These are phyloP conservation scores for Domatiomyces globalis DNA, from an alignment of 2,329 filamentous ascomycete genomes.

Conservation along the genomic window DNA sequence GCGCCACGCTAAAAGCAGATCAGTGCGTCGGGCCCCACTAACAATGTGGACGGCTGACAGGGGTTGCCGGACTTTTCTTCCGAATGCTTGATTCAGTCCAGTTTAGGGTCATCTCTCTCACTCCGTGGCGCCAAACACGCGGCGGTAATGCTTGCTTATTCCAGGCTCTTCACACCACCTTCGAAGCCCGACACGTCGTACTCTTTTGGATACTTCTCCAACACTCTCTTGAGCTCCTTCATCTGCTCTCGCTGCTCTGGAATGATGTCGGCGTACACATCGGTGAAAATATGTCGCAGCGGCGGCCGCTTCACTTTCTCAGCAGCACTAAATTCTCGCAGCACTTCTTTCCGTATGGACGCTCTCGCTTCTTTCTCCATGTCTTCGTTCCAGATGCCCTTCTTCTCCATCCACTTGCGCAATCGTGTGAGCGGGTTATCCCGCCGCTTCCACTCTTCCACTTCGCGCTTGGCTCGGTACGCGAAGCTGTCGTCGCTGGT, in stretches of 20 bases:
- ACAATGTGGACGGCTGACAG: neutral
- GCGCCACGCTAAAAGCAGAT: neutral
- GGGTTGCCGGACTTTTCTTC: too few relatives aligned
- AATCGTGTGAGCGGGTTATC: constrained; percentile 79
- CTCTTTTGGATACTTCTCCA: constrained; percentile 79
- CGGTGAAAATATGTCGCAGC: constrained; percentile 53
- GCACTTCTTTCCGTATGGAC: constrained; percentile 54
- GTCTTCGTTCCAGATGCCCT: constrained; percentile 69
- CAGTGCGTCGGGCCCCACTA: neutral
- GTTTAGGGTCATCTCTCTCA: too few relatives aligned
- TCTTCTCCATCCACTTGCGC: constrained; percentile 79
- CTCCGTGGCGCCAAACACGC: too few relatives aligned
- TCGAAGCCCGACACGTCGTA: constrained; percentile 72
- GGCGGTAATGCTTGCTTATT: neutral
- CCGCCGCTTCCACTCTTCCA: constrained; percentile 82
- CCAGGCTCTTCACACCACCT: constrained; percentile 52
- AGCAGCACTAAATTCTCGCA: constrained; percentile 69
- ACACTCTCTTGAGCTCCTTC: constrained; percentile 54
- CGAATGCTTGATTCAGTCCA: too few relatives aligned
- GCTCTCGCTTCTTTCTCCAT: constrained; percentile 61
- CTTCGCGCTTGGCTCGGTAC: constrained; percentile 82
- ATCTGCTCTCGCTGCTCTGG: constrained; percentile 66
- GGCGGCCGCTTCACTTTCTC: constrained; percentile 43
- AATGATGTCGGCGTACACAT: constrained; percentile 78
- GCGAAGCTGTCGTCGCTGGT: constrained; percentile 95